Percentiles rank a stretch among this genome's conserved stretches.
These are phyloP conservation scores for Mycena albidolilacea DNA, from an alignment of 768 basidiomycete species.

Conservation along the genomic window DNA sequence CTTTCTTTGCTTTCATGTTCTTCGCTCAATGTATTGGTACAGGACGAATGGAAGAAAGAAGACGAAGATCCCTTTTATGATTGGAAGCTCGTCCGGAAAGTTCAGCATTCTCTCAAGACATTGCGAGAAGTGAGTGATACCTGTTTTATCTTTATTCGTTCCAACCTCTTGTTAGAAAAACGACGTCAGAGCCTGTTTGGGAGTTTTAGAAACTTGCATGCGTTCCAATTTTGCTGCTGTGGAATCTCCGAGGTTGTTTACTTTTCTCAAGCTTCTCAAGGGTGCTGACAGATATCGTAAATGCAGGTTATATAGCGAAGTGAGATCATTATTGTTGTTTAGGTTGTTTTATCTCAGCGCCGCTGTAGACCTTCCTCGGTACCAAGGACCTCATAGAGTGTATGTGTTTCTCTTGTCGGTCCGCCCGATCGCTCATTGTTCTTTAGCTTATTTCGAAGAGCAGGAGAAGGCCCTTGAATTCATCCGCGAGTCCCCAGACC, in stretches of 20 bases:
- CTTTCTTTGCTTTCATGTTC: not conserved
- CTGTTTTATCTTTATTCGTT: not conserved
- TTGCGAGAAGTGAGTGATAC: constrained; percentile 63
- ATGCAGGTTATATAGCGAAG: constrained; percentile 91
- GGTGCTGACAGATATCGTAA: constrained; percentile 29
- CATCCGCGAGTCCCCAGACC: constrained; percentile 79
- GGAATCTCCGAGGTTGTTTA: constrained; percentile 79
- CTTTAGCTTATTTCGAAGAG: constrained; percentile 84
- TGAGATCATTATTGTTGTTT: constrained; percentile 59
- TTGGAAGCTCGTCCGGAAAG: constrained; percentile 88
- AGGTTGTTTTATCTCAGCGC: constrained; percentile 34
- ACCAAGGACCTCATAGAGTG: constrained; percentile 94
- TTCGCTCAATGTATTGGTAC: not conserved
- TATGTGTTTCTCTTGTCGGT: constrained; percentile 48
- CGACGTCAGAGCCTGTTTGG: constrained; percentile 89
- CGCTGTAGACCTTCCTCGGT: constrained; percentile 85
- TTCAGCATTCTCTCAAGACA: constrained; percentile 79
- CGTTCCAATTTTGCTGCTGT: constrained; percentile 94
- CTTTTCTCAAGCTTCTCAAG: not conserved
- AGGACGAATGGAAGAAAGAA: constrained; percentile 87
- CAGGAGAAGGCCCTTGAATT: constrained; percentile 82
- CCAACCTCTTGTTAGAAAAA: constrained; percentile 55
- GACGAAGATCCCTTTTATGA: constrained; percentile 95
- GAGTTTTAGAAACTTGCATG: constrained; percentile 92
- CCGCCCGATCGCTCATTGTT: constrained; percentile 27